Percentiles rank a stretch among this genome's conserved stretches.
Conservation (phyloP, 1,139 yeast species). For the Geotrichum phurueaensis region DNA sequence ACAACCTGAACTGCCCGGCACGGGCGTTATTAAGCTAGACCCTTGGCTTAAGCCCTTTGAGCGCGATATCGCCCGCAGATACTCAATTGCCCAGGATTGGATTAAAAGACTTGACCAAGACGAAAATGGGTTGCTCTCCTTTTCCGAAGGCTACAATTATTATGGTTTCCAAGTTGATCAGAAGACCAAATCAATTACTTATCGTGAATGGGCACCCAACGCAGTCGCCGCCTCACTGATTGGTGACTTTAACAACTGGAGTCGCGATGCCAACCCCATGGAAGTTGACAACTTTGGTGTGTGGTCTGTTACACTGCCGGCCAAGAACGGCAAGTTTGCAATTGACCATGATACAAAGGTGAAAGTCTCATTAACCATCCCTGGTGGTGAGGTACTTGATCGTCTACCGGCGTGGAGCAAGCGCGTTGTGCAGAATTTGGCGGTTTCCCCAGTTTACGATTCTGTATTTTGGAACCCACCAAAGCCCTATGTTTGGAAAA, state of each 20-base stretch:
- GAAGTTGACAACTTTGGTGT: constrained; percentile 54
- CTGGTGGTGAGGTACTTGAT: constrained; percentile 65
- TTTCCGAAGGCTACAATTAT: constrained; percentile 55
- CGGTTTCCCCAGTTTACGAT: constrained; percentile 58
- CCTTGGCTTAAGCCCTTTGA: constrained; percentile 84
- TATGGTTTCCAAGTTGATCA: constrained; percentile 71
- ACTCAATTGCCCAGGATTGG: constrained; percentile 55
- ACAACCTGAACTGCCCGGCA: constrained; percentile 15
- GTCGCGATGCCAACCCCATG: constrained; percentile 53
- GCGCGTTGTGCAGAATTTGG: constrained; percentile 65
- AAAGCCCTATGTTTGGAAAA: constrained; percentile 51
- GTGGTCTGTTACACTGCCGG: constrained; percentile 54
- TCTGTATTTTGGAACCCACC: constrained; percentile 91
- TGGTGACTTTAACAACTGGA: constrained; percentile 91
- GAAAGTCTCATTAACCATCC: constrained; percentile 61
- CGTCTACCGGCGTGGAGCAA: constrained; percentile 86
- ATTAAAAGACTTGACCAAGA: constrained; percentile 40
- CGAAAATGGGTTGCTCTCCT: constrained; percentile 46
- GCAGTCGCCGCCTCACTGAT: constrained; percentile 67
- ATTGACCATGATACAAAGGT: constrained; percentile 78
- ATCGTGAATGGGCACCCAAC: constrained; percentile 86
- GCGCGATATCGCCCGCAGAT: constrained; percentile 51
- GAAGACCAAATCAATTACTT: constrained; percentile 48
- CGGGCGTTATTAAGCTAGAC: constrained; percentile 51
- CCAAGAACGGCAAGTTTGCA: constrained; percentile 50